These are phyloP conservation scores for Collybia mongolica DNA, from an alignment of 768 basidiomycete genomes.

Conservation along the genomic window DNA sequence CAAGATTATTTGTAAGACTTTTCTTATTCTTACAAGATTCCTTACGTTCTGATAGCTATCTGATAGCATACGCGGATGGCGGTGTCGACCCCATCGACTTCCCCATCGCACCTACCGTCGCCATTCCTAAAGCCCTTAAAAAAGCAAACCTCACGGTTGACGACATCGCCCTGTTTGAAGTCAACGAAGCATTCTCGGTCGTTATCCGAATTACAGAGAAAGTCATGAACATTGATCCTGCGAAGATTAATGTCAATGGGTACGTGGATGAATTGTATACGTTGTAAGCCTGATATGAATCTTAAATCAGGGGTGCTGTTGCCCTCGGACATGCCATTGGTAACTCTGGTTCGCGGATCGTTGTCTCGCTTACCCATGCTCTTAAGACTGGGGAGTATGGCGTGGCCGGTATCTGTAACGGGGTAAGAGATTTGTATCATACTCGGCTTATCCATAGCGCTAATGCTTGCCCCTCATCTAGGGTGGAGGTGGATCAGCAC, in stretches of 20 bases:
- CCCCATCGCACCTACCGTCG: constrained; percentile 91
- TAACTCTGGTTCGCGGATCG: constrained; percentile 91
- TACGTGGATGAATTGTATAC: constrained; percentile 32
- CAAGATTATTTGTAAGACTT: constrained; percentile 83
- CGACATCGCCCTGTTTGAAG: constrained; percentile 91
- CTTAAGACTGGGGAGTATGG: constrained; percentile 92
- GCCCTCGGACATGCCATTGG: constrained; percentile 96
- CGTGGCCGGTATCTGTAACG: constrained; percentile 96
- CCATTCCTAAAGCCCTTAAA: constrained; percentile 85
- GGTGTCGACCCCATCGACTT: constrained; percentile 98
- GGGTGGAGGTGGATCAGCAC: constrained; percentile 92
- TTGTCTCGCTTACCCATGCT: constrained; percentile 91
- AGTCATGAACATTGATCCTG: constrained; percentile 76
- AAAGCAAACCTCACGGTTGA: constrained; percentile 78
- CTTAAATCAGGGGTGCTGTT: constrained; percentile 79
- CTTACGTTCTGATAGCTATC: constrained; percentile 9
- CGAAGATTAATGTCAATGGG: constrained; percentile 91
- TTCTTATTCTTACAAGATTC: not conserved
- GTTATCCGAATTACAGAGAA: constrained; percentile 92
- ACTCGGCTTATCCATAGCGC: not conserved
- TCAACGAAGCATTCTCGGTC: constrained; percentile 98
- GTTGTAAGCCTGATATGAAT: constrained; percentile 12
- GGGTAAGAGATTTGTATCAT: constrained; percentile 52
- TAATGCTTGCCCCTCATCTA: constrained; percentile 28
- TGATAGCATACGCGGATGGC: constrained; percentile 89